These are phyloP conservation scores for Byssothecium circinans DNA, from an alignment of 2,329 filamentous ascomycete species.

Conservation along the genomic window DNA sequence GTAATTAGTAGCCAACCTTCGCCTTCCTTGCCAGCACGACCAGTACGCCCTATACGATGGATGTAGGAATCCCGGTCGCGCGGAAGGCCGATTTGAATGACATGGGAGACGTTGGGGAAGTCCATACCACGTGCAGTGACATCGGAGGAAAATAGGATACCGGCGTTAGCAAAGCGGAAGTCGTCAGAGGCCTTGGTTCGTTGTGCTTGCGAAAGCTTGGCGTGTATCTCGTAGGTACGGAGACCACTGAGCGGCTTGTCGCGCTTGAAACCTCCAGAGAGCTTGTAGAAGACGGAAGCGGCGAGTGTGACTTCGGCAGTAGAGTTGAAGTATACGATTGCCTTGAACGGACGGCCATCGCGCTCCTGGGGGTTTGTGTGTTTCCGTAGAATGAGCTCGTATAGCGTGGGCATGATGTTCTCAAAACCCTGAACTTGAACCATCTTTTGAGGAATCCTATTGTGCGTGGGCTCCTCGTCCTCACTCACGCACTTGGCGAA, in stretches of 20 bases:
- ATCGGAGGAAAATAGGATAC: conserved; percentile 54
- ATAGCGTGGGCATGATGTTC: conserved; percentile 73
- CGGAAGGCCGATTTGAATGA: conserved; percentile 55
- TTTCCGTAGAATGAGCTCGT: conserved; percentile 72
- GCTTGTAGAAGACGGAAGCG: conserved; percentile 58
- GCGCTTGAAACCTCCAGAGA: conserved; percentile 45
- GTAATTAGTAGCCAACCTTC: conserved; percentile 70
- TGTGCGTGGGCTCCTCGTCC: conserved; percentile 82
- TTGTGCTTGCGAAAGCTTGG: conserved; percentile 68
- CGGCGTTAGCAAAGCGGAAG: conserved; percentile 68
- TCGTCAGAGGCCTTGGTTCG: conserved; percentile 70
- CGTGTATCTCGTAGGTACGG: conserved; percentile 70
- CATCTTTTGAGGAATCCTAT: conserved; percentile 77
- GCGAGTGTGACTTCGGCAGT: conserved; percentile 72
- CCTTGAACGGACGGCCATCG: conserved; percentile 74
- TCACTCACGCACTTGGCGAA: conserved; percentile 86
- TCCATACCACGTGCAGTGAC: conserved; percentile 58
- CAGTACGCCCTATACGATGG: conserved; percentile 56
- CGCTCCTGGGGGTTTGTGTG: conserved; percentile 48
- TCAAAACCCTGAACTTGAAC: conserved; percentile 69
- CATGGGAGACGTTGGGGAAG: conserved; percentile 56
- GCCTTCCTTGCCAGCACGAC: conserved; percentile 71
- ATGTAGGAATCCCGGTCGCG: conserved; percentile 52
- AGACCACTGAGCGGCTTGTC: conserved; percentile 31
- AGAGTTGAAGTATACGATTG: conserved; percentile 89